Evolutionary conservation across 2,329 filamentous ascomycete genomes (phyloP), one percentile per base, ranked within the genome.

Genomic region (Stemphylium vesicarium): DNA sequence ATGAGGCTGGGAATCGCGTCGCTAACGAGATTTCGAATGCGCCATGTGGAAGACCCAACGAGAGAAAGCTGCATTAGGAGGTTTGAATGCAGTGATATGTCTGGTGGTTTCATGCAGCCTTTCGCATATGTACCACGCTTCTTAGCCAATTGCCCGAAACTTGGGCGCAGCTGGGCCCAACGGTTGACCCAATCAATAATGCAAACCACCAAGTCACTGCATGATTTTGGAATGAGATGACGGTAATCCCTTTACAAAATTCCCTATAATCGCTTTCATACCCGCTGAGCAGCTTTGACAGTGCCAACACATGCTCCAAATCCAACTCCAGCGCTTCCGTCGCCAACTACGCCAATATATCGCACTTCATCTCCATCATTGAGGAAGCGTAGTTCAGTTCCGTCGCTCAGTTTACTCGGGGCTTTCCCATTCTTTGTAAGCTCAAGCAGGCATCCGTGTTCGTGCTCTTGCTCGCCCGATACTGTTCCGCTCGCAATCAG

Each of bases 401-500:
- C 68, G 38, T 72, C 69, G 18, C 45, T 63, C 29, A 75, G 47
- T 32, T 67, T 71, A 38, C 54, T 65, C 12, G 66, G 53, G 37
- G 45, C 50, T 31, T 68, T 72, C 9, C 75, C 75, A 16, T 76
- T 76, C 64, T 73, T 64, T 1, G 77, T 72, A 32, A 72, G 56
- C 52, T 80, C 78, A 39, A 79, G 73, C 46, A 80, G 57, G 65
- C 78, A 80, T 11, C 77, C 78, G 32, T 77, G 69, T 57, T 78
- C 74, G 4, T 65, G 56, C 20, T 75, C 62, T 7, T 68, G 70
- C 32, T 70, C 62, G 5, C 77, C 78, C 6, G 74, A 77, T 13
- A 80, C 77, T 0, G 78, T 80, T 10, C 78, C 78, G n/a, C 73
- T 77, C 0, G 76, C 78, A 3, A 80, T 65, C 39, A 80, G 56